phyloP scores from a whole-genome alignment of 2,329 filamentous ascomycete genomes.

The Pleoardoris graminearum region DNA sequence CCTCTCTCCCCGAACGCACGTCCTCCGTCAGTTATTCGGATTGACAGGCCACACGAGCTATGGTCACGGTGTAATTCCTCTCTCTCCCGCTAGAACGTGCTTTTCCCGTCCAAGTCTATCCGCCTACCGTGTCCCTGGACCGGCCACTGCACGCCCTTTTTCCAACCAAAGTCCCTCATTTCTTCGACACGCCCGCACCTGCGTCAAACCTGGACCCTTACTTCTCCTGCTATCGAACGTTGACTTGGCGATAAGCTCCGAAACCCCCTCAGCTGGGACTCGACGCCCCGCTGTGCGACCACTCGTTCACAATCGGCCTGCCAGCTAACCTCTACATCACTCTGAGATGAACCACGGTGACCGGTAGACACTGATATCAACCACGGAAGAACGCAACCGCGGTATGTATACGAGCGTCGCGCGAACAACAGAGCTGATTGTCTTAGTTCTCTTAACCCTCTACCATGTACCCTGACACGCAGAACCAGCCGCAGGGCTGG shows the following conservation, averaged over 20 bases:
- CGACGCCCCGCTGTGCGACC: constrained; percentile 22
- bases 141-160: constrained; percentile 46
- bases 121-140: constrained; percentile 49
- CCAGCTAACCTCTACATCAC: constrained; percentile 16
- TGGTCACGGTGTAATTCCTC: constrained; percentile 46
- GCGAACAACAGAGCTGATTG: constrained; percentile 18
- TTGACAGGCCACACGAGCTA: constrained; percentile 44
- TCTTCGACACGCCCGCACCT: constrained; percentile 44
- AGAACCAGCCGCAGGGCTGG: constrained; percentile 70
- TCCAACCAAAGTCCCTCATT: constrained; percentile 48
- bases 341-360: constrained; percentile 41
- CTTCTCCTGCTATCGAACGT: constrained; percentile 40
- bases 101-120: constrained; percentile 45
- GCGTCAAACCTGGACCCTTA: constrained; percentile 48
- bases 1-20: constrained; percentile 42
- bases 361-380: constrained; percentile 12
- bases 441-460: constrained; percentile 25
- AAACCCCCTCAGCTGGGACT: constrained; percentile 29
- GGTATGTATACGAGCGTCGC: constrained; percentile 18
- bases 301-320: constrained; percentile 18
- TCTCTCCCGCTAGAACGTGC: constrained; percentile 46
- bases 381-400: constrained; percentile 18
- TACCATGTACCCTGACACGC: constrained; percentile 74
- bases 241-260: constrained; percentile 43
- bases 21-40: constrained; percentile 41